Base-by-base conservation (phyloP, 2,329 filamentous ascomycete genomes). In the Cladosporium sp. region DNA sequence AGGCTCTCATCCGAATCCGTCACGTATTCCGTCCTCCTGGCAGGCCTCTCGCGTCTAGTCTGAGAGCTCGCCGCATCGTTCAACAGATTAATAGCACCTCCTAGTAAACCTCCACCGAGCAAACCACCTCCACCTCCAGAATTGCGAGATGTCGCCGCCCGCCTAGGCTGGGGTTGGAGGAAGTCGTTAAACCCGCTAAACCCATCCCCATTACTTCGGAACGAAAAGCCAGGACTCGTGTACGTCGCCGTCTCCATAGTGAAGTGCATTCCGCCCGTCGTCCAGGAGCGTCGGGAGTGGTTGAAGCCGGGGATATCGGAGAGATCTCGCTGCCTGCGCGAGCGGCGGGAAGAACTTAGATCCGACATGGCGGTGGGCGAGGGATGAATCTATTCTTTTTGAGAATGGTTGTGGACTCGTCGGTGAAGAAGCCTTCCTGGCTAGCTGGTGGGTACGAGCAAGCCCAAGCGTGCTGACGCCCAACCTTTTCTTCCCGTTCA, bases 171-270 rank as follows among this genome's bases (percentile, higher is more conserved):
- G 30, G 47, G 47, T n/a, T 43, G 39, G 16, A 42, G 30, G 36
- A 48, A 48, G 29, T 30, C 20, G 32, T 36, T 20, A 18, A 40
- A 40, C 5, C 22, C 11, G 19, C 22, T 48, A 13, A 38, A 33
- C 16, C 47, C 27, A 30, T 43, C 47, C 7, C 20, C 39, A 5
- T 55, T 54, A 7, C 56, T 54, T 18, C 53, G 53, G 52, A 64
- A 62, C n/a, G 57, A 59, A 11, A 61, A 22, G 22, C 56, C 58
- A 18, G 60, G 59, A 38, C 52, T 53, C n/a, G 57, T 38, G 41
- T 57, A 62, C 27, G 52, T 54, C 6, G 59, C 55, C 12, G 60
- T 59, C 36, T 62, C 53, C 43, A 62, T 53, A n/a, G 57, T 62
- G 46, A 61, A 59, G 29, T 56, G 52, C 20, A 59, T 50, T 35